Conservation (phyloP, 352 stramenopile species). For the Phytophthora pinifolia region DNA sequence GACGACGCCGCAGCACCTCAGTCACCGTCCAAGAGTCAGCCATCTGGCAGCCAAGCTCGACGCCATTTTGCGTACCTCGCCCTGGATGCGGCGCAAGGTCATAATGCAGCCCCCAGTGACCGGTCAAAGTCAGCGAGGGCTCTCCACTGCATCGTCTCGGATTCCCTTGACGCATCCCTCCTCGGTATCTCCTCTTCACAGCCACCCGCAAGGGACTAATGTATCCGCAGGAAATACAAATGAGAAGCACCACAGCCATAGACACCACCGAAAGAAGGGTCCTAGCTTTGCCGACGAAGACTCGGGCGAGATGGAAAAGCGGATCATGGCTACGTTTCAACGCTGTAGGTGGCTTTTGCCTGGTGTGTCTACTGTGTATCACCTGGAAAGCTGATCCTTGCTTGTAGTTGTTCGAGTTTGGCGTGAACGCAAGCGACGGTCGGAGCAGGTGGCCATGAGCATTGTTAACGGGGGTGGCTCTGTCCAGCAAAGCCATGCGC, state of each 20-base stretch:
- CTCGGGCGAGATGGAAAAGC: conserved; percentile 20
- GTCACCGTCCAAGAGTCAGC: conserved; percentile 26
- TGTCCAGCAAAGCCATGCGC: conserved; percentile 4
- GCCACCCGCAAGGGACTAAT: conserved; percentile 8
- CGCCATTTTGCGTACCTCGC: conserved; percentile 52
- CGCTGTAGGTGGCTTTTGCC: conserved; percentile 38
- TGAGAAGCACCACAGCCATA: conserved; percentile 3
- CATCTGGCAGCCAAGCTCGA: conserved; percentile 66
- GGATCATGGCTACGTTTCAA: conserved; percentile 53
- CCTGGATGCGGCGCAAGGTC: conserved; percentile 59
- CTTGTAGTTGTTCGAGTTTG: conserved; percentile 58
- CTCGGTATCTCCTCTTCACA: conserved; percentile 7
- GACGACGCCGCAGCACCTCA: conserved; percentile 21
- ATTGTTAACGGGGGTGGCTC: conserved; percentile 45
- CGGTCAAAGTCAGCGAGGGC: conserved; percentile 13
- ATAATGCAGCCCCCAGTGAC: conserved; percentile 45
- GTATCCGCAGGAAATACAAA: conserved; percentile 8
- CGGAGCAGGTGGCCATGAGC: conserved; percentile 48
- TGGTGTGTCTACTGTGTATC: neutral
- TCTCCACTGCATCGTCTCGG: conserved; percentile 15
- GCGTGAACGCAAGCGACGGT: conserved; percentile 52
- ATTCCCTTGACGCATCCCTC: conserved; percentile 6
- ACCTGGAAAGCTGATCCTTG: neutral
- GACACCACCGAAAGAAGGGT: conserved; percentile 15
- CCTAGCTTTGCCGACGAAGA: conserved; percentile 1